Evolutionary conservation across 306 rosid genomes (phyloP), one percentile per base, ranked within the genome.

Genomic region (Quercus engelmannii): DNA sequence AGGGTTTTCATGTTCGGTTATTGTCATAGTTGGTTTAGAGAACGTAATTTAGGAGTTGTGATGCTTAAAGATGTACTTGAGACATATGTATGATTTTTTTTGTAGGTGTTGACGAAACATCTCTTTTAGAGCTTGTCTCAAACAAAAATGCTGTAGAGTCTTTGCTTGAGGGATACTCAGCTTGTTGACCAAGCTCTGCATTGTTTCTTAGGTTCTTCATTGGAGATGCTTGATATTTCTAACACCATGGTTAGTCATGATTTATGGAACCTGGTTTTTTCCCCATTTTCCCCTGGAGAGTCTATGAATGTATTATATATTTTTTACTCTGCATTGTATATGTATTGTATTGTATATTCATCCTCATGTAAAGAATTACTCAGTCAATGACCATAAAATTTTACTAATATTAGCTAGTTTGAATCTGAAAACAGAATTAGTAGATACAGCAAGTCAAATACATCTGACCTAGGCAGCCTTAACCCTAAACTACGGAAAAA

Each of bases 161-260:
- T 93, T 81, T 87, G 97, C 85, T 73, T 93, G 87, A 85, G 91
- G 79, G 92, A 85, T 75, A 88, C 93, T 55, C 74, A 87, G 80
- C 79, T 91, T 67, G 75, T 71, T 78, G 98, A 93, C 77, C 87
- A 74, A 56, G 91, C 90, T 79, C 84, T 93, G 6, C 81, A 77
- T 82, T 85, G 81, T 81, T 88, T 88, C 74, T 18, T 68, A 69
- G 90, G 91, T 82, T 89, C 93, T 82, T 91, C 92, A 74, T 88
- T 93, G 91, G 92, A 89, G 89, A 77, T 79, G 90, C 91, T 93
- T 74, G 98, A 93, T 82, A 85, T 93, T 86, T 88, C 94, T 83
- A 72, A 89, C 82, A 93, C 98, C 20, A 73, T 81, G 98, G 98
- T 93, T 74, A 82, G 89, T 80, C 81, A 59, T 73, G 81, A 70